A percentile compares a stretch with the other conserved stretches of the same genome.
Evolutionary conservation across 495 filamentous ascomycete species (phyloP).

Genomic region (Penicillium bovifimosum): DNA sequence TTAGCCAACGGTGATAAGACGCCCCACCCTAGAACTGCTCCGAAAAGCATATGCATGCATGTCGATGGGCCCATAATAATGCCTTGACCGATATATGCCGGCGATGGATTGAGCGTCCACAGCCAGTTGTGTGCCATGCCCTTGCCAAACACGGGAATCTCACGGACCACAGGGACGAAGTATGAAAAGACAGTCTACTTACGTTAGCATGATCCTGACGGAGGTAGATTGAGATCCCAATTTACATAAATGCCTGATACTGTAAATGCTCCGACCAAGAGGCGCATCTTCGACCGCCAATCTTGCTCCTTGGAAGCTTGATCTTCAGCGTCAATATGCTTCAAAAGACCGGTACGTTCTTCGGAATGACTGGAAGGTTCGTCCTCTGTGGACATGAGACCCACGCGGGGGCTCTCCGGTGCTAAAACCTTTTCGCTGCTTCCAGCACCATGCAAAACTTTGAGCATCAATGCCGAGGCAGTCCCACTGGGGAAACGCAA

Average conservation of each 20-base stretch:
- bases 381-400: slow-evolving; percentile 11
- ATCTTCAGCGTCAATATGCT: slow-evolving; percentile 21
- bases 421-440: slow-evolving; percentile 22
- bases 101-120: slow-evolving; percentile 93
- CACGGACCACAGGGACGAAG: slow-evolving; percentile 80
- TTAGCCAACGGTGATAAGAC: slow-evolving; percentile 87
- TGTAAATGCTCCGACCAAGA: slow-evolving; percentile 53
- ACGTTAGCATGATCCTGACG: slow-evolving; percentile 11
- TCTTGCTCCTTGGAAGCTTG: slow-evolving; percentile 40
- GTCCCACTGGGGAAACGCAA: slow-evolving; percentile 92
- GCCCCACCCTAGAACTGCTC: slow-evolving; percentile 86
- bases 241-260: slow-evolving; percentile 51
- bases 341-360: slow-evolving; percentile 19
- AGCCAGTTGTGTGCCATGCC: slow-evolving; percentile 75
- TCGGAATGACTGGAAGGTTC: slow-evolving; percentile 4
- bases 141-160: slow-evolving; percentile 78
- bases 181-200: slow-evolving; percentile 78
- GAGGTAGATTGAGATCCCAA: neutral
- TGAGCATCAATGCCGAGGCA: slow-evolving; percentile 89
- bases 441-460: slow-evolving; percentile 69
- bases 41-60: slow-evolving; percentile 91
- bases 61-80: slow-evolving; percentile 86
- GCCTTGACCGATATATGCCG: slow-evolving; percentile 81
- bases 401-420: slow-evolving; percentile 8
- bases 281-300: slow-evolving; percentile 59